A percentile compares a stretch with the other conserved stretches of the same genome.
These are phyloP conservation scores for Ploettnerulaceae sp. DNA, from an alignment of 2,329 filamentous ascomycete species.

Conservation along the genomic window DNA sequence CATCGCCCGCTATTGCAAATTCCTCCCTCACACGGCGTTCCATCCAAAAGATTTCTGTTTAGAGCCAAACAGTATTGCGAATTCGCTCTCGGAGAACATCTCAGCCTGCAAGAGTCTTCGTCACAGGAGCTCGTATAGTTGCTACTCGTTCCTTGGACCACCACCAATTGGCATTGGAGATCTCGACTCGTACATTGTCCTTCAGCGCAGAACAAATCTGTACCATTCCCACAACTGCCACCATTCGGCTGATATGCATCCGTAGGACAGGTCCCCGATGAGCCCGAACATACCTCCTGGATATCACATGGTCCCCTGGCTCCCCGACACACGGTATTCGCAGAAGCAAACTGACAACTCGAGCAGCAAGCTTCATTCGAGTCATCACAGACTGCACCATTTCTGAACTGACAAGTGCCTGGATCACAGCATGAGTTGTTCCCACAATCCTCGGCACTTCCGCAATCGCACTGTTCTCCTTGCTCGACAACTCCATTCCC, in stretches of 20 bases:
- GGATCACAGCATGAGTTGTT: constrained; percentile 77
- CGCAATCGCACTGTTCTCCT: constrained; percentile 92
- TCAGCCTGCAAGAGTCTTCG: background rate
- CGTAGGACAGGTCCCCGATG: constrained; percentile 62
- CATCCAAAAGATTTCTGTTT: constrained; percentile 9
- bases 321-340: constrained; percentile 3
- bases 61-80: constrained; percentile 3
- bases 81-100: constrained; percentile 3
- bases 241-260: constrained; percentile 67
- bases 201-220: constrained; percentile 1
- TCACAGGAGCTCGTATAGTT: constrained; percentile 12
- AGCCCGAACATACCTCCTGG: constrained; percentile 73
- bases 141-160: background rate
- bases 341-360: constrained; percentile 47
- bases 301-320: constrained; percentile 61
- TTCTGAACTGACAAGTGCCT: constrained; percentile 75
- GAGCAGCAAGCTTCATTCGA: constrained; percentile 73
- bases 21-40: constrained; percentile 7
- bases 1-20: constrained; percentile 5
- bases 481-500: constrained; percentile 93
- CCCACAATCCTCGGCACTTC: constrained; percentile 64
- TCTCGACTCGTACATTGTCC: constrained; percentile 13
- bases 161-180: constrained; percentile 6
- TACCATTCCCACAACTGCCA: constrained; percentile 5
- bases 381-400: constrained; percentile 66